Conservation (phyloP, 2,329 filamentous ascomycete genomes). For the Arthrinium puccinioides region DNA sequence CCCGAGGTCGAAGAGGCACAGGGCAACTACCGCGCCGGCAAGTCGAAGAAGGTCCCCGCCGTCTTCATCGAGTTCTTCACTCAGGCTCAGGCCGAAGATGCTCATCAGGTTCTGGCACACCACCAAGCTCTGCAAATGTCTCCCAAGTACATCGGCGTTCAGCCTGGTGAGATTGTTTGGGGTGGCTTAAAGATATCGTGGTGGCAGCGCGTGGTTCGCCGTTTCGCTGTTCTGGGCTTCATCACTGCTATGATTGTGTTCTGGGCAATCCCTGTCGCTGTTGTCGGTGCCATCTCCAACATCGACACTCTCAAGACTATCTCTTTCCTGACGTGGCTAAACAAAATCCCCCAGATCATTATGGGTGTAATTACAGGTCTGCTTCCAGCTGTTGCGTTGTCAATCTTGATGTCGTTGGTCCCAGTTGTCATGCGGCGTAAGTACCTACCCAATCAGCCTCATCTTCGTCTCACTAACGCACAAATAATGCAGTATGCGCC, state of each 20-base stretch:
- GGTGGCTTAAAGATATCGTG: conserved; percentile 73
- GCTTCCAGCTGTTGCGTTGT: conserved; percentile 69
- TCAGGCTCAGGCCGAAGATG: conserved; percentile 77
- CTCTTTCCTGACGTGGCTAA: conserved; percentile 64
- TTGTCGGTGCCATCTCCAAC: conserved; percentile 83
- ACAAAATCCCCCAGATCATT: conserved; percentile 61
- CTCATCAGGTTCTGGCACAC: conserved; percentile 80
- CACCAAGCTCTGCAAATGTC: conserved; percentile 83
- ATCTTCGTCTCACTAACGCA: conserved; percentile 8
- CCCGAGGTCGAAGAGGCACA: conserved; percentile 65
- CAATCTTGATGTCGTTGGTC: conserved; percentile 79
- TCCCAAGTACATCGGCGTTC: conserved; percentile 76
- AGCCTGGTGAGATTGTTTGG: conserved; percentile 83
- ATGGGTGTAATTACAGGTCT: conserved; percentile 80
- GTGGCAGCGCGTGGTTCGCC: conserved; percentile 75
- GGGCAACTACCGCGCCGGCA: conserved; percentile 55
- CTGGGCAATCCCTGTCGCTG: conserved; percentile 69
- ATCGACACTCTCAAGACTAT: conserved; percentile 61
- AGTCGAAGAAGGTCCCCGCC: conserved; percentile 60
- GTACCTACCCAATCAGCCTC: conserved; percentile 21
- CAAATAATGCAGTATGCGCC: conserved; percentile 53
- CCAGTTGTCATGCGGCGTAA: conserved; percentile 73
- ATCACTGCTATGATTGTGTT: conserved; percentile 77
- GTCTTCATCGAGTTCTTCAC: conserved; percentile 87
- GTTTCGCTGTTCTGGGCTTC: conserved; percentile 62